Conservation (phyloP, 208 protist species). For the Leishmania lainsoni region DNA sequence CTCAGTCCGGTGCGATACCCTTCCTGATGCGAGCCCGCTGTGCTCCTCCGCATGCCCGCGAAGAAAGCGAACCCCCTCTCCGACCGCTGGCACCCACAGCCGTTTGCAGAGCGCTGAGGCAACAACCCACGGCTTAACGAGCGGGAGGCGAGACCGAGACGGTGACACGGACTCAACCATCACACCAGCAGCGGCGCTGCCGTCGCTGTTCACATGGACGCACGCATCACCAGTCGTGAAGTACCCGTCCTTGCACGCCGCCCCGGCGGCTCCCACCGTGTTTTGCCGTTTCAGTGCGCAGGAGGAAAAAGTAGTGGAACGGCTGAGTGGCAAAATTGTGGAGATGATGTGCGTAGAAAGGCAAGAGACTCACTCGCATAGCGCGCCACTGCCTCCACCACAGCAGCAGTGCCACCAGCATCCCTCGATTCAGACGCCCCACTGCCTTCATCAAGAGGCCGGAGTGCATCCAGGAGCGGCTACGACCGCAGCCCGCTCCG, state of each 20-base stretch:
- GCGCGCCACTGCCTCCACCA: neutral
- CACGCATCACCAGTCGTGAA: neutral
- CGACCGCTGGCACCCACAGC: neutral
- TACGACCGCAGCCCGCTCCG: neutral
- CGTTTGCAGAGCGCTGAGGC: neutral
- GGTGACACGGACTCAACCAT: constrained; percentile 3
- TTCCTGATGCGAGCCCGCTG: neutral
- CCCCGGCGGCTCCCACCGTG: neutral
- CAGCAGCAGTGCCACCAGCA: neutral
- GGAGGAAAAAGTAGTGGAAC: neutral
- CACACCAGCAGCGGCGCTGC: neutral
- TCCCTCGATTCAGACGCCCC: neutral
- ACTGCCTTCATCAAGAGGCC: neutral
- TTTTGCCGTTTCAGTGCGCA: neutral
- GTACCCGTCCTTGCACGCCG: neutral
- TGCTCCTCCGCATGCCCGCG: neutral
- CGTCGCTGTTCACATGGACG: neutral
- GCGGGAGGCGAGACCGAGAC: constrained; percentile 3
- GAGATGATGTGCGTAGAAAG: neutral
- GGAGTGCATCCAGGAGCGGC: neutral
- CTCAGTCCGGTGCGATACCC: neutral
- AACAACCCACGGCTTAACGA: constrained; percentile 1
- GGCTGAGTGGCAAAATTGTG: neutral
- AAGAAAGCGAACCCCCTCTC: neutral
- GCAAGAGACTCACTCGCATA: neutral